Base-by-base conservation (phyloP, 768 basidiomycete genomes). In the Tylopilus subfusipes region DNA sequence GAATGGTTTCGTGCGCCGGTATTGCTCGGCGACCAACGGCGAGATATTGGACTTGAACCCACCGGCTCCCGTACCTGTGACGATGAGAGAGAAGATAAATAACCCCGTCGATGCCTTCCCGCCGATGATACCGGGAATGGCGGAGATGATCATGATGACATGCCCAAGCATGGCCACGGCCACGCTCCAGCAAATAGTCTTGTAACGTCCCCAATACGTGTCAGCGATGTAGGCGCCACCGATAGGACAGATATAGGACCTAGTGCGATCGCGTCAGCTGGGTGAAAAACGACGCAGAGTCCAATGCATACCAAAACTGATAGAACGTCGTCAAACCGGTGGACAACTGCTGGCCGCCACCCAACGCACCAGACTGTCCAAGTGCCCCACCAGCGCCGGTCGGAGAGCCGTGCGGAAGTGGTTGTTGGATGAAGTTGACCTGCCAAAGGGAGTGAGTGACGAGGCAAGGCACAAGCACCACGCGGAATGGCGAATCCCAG, bases 1-100 rank as follows among this genome's bases (percentile, higher is more conserved):
- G 66, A 83, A 87, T 14, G 76, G 73, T 56, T 73, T 77, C 12
- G 78, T 82, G 44, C 76, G 73, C 52, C 70, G 77, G 63, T 86
- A 85, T 63, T 91, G 90, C 65, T 91, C 90, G 8, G 90, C 90
- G 22, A 91, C 77, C 59, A 92, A 74, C 2, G 89, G 88, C 0
- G 84, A 85, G 57, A 91, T 83, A 66, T 89, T 90, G 2, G 83
- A 71, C 71, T 91, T 90, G 79, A 90, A 88, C 22, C 84, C 73
- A 8, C 87, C 88, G 11, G 87, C 80, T 18, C 87, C 82, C 14
- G 69, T 24, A 4, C 66, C 70, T 66, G 82, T 86, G 52, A 90
- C 72, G 50, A 90, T 65, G 48, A 90, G 71, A 0, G 86, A 84
- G 36, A 86, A 58, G 21, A 77, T 59, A 61, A 90, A 84, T 24